Evolutionary conservation across 768 basidiomycete genomes (phyloP), one percentile per base, ranked within the genome.

Genomic region (Harrya chromipes): DNA sequence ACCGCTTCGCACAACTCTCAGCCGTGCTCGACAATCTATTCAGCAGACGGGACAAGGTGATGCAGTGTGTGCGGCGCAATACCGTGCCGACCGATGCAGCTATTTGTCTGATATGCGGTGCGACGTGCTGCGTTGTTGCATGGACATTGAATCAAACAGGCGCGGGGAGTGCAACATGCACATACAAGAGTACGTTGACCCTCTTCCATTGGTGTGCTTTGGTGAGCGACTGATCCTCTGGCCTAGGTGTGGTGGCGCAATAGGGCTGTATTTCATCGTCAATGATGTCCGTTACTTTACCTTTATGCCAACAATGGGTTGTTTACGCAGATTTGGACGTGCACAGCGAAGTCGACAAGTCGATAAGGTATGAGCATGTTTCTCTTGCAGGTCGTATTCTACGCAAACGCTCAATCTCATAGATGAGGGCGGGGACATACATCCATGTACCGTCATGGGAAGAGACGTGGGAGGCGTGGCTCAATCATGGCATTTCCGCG

Each of bases 111-210:
- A 75, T 94, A 43, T 99, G 97, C 57, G 97, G 97, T 0, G 74
- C 82, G 41, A 83, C 86, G 13, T 82, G 88, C 10, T 98, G 97
- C 85, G 93, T 54, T 99, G 97, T 62, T 99, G 97, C 64, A 73
- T 76, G 56, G 92, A 93, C 55, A 59, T 68, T 44, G 77, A 74
- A 14, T 73, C 77, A 14, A 72, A 56, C 20, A 71, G 73, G 34
- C 74, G 85, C 23, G 95, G 95, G 24, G 95, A 99, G 63, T 97
- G 94, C 66, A 98, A 97, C 65, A 81, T 89, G 76, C 97, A 98
- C 64, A 90, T 86, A 43, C 78, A 92, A 78, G 87, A 90, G 95
- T 97, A 63, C 63, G 93, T 84, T 6, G 47, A 74, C 72, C 72
- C 26, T 26, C 26, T 6, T 26, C 8, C 26, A 9, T 6, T 26